These are phyloP conservation scores for Cruciata laevipes DNA, from an alignment of 257 asterid species.

Conservation along the genomic window DNA sequence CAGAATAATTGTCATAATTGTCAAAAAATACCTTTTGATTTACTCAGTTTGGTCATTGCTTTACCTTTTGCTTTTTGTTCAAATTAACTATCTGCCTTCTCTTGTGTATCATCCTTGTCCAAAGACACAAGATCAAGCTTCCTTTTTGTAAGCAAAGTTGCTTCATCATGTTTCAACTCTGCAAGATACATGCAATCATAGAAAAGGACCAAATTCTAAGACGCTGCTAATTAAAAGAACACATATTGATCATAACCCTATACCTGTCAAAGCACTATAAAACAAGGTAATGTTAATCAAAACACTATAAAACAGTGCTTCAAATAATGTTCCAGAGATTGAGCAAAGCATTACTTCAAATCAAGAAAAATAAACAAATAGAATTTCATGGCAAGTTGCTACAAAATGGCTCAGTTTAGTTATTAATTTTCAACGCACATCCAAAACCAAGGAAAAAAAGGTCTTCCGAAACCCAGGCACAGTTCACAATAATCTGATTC, in stretches of 20 bases:
- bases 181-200: background rate
- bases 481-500: too few species aligned
- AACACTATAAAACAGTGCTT: background rate
- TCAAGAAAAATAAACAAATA: background rate
- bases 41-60: constrained; percentile 2
- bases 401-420: background rate
- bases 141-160: constrained; percentile 2
- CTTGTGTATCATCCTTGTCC: background rate
- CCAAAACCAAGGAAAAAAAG: background rate
- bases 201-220: background rate
- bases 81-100: constrained; percentile 13
- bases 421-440: background rate
- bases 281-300: background rate
- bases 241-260: background rate
- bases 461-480: too few species aligned
- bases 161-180: constrained; percentile 11
- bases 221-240: background rate
- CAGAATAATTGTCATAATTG: too few species aligned
- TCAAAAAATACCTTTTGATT: constrained; percentile 6
- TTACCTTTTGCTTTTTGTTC: constrained; percentile 28
- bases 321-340: background rate
- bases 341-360: background rate
- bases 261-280: background rate
- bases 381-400: background rate
- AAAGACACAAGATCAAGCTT: background rate